Evolutionary conservation across 768 basidiomycete species (phyloP).

Genomic region (Trametes cingulata): DNA sequence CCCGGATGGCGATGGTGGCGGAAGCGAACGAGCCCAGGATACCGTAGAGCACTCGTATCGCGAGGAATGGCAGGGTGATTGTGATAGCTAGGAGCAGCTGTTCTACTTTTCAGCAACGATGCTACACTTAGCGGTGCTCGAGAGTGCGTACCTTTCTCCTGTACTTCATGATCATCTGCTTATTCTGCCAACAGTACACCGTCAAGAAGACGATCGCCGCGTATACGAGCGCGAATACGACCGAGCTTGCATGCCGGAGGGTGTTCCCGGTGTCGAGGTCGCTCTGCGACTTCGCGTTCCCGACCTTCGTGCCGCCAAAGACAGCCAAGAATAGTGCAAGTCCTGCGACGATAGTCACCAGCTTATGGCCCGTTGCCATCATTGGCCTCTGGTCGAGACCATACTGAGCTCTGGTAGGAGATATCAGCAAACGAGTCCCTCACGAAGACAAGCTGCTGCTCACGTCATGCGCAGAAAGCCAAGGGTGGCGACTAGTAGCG

Average conservation of each 20-base stretch:
- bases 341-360: conserved; percentile 33
- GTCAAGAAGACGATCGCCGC: conserved; percentile 34
- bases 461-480: conserved; percentile 40
- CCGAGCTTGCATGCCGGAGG: conserved; percentile 36
- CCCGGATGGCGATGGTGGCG: conserved; percentile 21
- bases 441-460: conserved; percentile 22
- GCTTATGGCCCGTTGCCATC: conserved; percentile 20
- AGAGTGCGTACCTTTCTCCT: conserved; percentile 9
- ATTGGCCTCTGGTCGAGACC: conserved; percentile 26
- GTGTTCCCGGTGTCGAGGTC: conserved; percentile 25
- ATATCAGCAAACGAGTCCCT: not conserved
- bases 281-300: conserved; percentile 16
- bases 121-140: not conserved
- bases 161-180: conserved; percentile 9
- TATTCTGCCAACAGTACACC: conserved; percentile 18
- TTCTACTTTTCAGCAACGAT: conserved; percentile 35
- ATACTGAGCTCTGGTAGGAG: conserved; percentile 31
- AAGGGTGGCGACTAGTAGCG: conserved; percentile 39
- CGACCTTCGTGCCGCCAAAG: conserved; percentile 31
- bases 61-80: conserved; percentile 60
- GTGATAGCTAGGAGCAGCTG: conserved; percentile 62
- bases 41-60: conserved; percentile 55
- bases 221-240: conserved; percentile 39
- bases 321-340: conserved; percentile 36
- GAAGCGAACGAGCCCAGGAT: conserved; percentile 61